Percentiles rank a stretch among this genome's conserved stretches.
Evolutionary conservation across 2,329 filamentous ascomycete genomes (phyloP).

Genomic region (Xylariales sp.): DNA sequence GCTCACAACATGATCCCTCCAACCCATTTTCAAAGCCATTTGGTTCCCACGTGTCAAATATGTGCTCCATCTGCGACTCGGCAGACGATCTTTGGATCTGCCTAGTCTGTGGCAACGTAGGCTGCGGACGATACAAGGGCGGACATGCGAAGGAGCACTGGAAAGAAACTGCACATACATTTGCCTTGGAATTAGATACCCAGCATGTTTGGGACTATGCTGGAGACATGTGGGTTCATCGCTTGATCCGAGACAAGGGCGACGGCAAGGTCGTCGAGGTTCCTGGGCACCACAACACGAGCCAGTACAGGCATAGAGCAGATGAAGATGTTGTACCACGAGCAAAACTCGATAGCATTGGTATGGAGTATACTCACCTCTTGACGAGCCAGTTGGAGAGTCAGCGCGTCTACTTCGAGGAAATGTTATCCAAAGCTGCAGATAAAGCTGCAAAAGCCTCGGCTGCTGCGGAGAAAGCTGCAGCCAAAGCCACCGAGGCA

Average conservation of each 20-base stretch:
- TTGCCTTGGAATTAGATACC: constrained; percentile 86
- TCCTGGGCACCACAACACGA: constrained; percentile 47
- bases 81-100: constrained; percentile 90
- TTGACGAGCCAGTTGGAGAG: constrained; percentile 90
- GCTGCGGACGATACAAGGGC: constrained; percentile 90
- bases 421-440: constrained; percentile 80
- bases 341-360: constrained; percentile 69
- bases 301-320: constrained; percentile 25
- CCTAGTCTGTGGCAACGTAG: constrained; percentile 86
- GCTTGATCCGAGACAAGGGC: constrained; percentile 88
- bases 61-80: constrained; percentile 79
- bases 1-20: constrained; percentile 34
- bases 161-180: constrained; percentile 84
- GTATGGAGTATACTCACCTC: constrained; percentile 90
- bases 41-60: constrained; percentile 56
- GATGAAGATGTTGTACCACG: constrained; percentile 68
- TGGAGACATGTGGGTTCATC: constrained; percentile 92
- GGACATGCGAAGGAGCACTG: constrained; percentile 93
- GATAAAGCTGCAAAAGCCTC: constrained; percentile 81
- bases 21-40: constrained; percentile 53
- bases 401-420: constrained; percentile 91
- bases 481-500: constrained; percentile 42
- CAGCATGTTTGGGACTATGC: constrained; percentile 99
- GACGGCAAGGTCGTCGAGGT: constrained; percentile 91
- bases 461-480: constrained; percentile 60